phyloP scores from a whole-genome alignment of 345 rosid species.

The Clausena lansium region DNA sequence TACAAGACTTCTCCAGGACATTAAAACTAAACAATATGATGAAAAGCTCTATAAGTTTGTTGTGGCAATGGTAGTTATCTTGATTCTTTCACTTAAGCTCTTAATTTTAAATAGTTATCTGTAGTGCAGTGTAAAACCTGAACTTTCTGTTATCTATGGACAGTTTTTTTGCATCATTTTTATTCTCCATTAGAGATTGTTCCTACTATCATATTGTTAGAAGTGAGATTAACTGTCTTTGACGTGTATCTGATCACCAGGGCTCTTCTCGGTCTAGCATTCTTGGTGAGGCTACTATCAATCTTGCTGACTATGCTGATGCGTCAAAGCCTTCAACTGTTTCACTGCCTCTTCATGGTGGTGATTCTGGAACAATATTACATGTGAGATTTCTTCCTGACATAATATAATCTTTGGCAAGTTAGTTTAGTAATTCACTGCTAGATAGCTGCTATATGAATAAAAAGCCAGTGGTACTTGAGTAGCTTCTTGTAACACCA shows the following conservation, averaged over 20 bases:
- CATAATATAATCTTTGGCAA: not conserved
- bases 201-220: not conserved
- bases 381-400: conserved; percentile 63
- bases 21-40: conserved; percentile 70
- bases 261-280: conserved; percentile 88
- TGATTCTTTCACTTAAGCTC: conserved; percentile 8
- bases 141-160: conserved; percentile 7
- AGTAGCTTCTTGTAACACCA: not conserved
- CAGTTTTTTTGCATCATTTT: not conserved
- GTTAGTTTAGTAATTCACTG: conserved; percentile 4
- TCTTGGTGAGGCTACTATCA: conserved; percentile 90
- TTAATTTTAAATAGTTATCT: not conserved
- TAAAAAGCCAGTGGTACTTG: conserved; percentile 4
- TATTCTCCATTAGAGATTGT: not conserved
- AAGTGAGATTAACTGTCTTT: conserved; percentile 17
- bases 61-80: conserved; percentile 70
- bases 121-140: not conserved
- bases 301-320: conserved; percentile 92
- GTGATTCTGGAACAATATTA: conserved; percentile 82
- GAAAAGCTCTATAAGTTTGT: conserved; percentile 83
- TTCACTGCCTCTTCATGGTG: conserved; percentile 71
- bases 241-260: conserved; percentile 38
- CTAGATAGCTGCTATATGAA: not conserved
- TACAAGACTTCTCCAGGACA: conserved; percentile 88
- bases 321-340: conserved; percentile 74